Base-by-base conservation (phyloP, 257 asterid species). In the Buddleja alternifolia region DNA sequence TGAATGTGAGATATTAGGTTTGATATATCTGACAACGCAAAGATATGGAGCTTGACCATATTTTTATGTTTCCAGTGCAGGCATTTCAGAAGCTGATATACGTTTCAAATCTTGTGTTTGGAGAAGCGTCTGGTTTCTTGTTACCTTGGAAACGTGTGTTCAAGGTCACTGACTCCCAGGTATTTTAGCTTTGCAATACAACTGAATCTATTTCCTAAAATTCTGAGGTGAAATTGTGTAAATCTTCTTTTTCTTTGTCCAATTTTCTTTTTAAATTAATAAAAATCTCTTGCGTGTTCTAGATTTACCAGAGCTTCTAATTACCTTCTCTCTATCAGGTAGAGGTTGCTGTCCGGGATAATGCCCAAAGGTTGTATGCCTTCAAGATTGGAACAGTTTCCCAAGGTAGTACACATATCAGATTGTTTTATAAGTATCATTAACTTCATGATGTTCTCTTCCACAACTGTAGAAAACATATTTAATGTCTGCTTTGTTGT, bases 81-180 rank as follows among this genome's bases (percentile, higher is more conserved):
- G 98, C 99, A 78, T 94, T 94, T 83, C 99, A 94, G 96, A 94
- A 89, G 90, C 80, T 94, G 59, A 86, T 94, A 54, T 94, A 94
- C 48, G 93, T 91, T 62, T 94, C 99, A 14, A 87, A 83, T 81
- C 96, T 91, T 62, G 97, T 91, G 24, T 94, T 94, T 85, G 97
- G 99, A 69, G 93, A 87, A 53, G 97, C 99, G 44, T 83, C 98
- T 55, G 84, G 88, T 17, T 94, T 94, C 80, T 86, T 94, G 75
- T 78, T 94, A 81, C 99, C 99, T 67, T 94, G 99, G 99, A 94
- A 94, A 83, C 97, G 99, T 34, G 86, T 94, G 69, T 92, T 94
- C 82, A 94, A 86, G 85, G 90, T 84, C 71, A 85, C 98, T 23
- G 95, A 91, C 75, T 40, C 99, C 60, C 99, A 94, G 34, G 34